Evolutionary conservation across 2,329 filamentous ascomycete species (phyloP).

Genomic region (Hirsutella minnesotensis): DNA sequence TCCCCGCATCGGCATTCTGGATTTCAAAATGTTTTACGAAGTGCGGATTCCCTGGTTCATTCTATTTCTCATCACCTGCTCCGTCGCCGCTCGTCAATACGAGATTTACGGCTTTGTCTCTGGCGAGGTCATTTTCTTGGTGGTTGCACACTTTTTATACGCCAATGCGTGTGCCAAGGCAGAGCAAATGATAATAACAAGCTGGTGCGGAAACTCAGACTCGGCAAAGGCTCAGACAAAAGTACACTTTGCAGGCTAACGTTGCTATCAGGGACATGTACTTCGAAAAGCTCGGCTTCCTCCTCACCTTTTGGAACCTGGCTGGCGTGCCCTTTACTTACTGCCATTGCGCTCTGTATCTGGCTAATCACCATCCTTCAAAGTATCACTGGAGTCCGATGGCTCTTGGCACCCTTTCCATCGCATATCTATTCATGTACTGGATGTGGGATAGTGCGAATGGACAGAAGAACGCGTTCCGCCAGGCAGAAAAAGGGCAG

Average conservation of each 20-base stretch:
- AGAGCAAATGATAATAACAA: slow-evolving; percentile 77
- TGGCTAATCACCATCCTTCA: slow-evolving; percentile 68
- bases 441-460: slow-evolving; percentile 87
- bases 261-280: slow-evolving; percentile 92
- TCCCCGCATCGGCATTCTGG: slow-evolving; percentile 66
- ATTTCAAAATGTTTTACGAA: slow-evolving; percentile 94
- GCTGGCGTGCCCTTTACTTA: slow-evolving; percentile 81
- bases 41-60: slow-evolving; percentile 90
- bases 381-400: slow-evolving; percentile 65
- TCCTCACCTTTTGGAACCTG: slow-evolving; percentile 95
- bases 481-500: slow-evolving; percentile 62
- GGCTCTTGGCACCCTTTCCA: slow-evolving; percentile 51
- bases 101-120: slow-evolving; percentile 75
- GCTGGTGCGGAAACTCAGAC: slow-evolving; percentile 37
- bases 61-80: slow-evolving; percentile 63
- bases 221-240: too few species aligned
- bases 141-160: slow-evolving; percentile 83
- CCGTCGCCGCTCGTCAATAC: slow-evolving; percentile 67
- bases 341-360: slow-evolving; percentile 83
- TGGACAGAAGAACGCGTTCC: slow-evolving; percentile 86
- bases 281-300: slow-evolving; percentile 91
- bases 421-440: slow-evolving; percentile 66
- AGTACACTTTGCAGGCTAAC: too few species aligned
- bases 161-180: slow-evolving; percentile 85
- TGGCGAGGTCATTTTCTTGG: slow-evolving; percentile 65